A percentile compares a stretch with the other conserved stretches of the same genome.
Conservation (phyloP, 2,329 filamentous ascomycete genomes). For the Fusarium bulbicola region DNA sequence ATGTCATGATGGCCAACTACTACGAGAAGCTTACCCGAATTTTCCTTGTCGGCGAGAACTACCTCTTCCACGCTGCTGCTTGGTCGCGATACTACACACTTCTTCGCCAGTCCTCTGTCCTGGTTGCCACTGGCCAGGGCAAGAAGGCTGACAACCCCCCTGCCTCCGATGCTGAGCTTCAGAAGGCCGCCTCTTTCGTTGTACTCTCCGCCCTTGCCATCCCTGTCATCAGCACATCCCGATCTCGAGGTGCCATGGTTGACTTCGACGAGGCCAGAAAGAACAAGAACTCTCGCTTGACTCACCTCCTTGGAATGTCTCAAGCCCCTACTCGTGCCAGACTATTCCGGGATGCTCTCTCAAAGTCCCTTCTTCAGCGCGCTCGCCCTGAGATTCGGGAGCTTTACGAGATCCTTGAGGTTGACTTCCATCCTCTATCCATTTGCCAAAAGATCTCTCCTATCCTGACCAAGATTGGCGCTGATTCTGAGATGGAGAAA, state of each 20-base stretch:
- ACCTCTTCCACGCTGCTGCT: constrained; percentile 97
- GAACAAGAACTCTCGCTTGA: constrained; percentile 98
- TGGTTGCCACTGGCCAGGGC: constrained; percentile 85
- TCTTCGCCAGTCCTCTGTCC: constrained; percentile 85
- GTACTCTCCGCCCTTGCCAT: constrained; percentile 96
- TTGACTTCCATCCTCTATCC: constrained; percentile 97
- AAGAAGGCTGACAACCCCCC: constrained; percentile 95
- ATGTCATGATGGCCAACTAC: constrained; percentile 99
- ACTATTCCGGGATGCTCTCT: constrained; percentile 94
- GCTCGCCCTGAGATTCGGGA: constrained; percentile 94
- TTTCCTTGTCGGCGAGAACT: constrained; percentile 99
- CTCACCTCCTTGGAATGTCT: constrained; percentile 93
- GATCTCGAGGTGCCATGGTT: constrained; percentile 93
- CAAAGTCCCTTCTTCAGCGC: constrained; percentile 92
- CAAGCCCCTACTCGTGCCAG: constrained; percentile 87
- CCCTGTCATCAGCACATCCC: constrained; percentile 97
- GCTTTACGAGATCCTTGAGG: constrained; percentile 98
- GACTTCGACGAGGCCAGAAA: constrained; percentile 97
- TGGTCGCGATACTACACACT: constrained; percentile 98
- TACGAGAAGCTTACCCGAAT: constrained; percentile 99
- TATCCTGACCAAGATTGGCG: constrained; percentile 91
- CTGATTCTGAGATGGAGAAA: constrained; percentile 95
- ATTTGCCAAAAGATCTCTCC: constrained; percentile 99
- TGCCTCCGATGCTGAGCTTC: constrained; percentile 87
- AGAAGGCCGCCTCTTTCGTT: constrained; percentile 95